Evolutionary conservation across 2,329 filamentous ascomycete genomes (phyloP).

Genomic region (Chaetomiaceae sp.): DNA sequence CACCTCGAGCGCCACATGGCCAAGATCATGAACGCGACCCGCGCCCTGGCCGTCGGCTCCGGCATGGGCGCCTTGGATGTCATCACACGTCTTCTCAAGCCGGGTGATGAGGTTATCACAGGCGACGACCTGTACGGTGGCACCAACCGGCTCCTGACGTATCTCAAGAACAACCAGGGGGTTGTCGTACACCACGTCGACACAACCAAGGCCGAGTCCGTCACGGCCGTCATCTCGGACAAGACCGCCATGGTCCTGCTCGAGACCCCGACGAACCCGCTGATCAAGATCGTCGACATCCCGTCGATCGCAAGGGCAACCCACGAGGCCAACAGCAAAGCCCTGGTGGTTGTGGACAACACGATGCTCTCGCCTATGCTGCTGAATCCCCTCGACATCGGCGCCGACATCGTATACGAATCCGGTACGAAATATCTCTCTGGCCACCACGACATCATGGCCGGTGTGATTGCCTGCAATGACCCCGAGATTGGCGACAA

Average conservation of each 20-base stretch:
- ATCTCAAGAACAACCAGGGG: constrained; percentile 80
- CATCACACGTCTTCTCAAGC: constrained; percentile 82
- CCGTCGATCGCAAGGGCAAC: constrained; percentile 68
- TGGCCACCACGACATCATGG: constrained; percentile 98
- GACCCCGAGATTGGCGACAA: constrained; percentile 75
- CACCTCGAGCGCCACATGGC: constrained; percentile 95
- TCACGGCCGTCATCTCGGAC: constrained; percentile 61
- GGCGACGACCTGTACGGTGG: constrained; percentile 97
- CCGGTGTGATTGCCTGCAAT: constrained; percentile 90
- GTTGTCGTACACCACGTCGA: constrained; percentile 96
- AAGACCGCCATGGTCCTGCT: constrained; percentile 95
- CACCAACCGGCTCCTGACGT: constrained; percentile 88
- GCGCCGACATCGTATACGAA: constrained; percentile 95
- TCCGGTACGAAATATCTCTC: constrained; percentile 97
- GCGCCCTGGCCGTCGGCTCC: constrained; percentile 87
- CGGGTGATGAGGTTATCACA: constrained; percentile 94
- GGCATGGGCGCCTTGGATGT: constrained; percentile 98
- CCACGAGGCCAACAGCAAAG: constrained; percentile 71
- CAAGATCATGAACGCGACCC: constrained; percentile 96
- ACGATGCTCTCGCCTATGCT: constrained; percentile 98
- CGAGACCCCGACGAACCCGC: constrained; percentile 93
- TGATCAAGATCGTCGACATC: constrained; percentile 98
- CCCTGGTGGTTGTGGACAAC: constrained; percentile 91
- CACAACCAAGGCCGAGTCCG: constrained; percentile 72
- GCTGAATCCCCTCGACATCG: constrained; percentile 86